Conservation (phyloP, 2,329 filamentous ascomycete species). For the Endoconidiophora polonica region DNA sequence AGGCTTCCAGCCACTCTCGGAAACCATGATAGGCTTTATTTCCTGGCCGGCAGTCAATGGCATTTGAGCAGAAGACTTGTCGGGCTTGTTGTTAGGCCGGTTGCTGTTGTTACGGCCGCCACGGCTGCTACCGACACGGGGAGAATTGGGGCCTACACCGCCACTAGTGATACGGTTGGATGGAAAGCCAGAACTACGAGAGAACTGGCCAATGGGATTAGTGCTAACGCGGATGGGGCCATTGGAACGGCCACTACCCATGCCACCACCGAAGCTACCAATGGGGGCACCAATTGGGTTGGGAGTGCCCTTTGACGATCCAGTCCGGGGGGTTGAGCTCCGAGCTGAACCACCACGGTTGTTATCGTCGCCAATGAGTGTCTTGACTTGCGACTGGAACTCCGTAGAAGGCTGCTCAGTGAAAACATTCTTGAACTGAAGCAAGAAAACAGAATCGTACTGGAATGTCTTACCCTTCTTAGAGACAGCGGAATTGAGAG, state of each 20-base stretch:
- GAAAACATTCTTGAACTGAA: conserved; percentile 93
- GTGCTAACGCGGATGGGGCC: conserved; percentile 8
- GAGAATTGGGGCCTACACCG: conserved; percentile 49
- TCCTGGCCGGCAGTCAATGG: conserved; percentile 74
- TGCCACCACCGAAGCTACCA: conserved; percentile 20
- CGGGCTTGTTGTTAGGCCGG: conserved; percentile 35
- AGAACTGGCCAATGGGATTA: conserved; percentile 10
- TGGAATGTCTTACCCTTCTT: conserved; percentile 75
- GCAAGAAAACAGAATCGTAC: conserved; percentile 86
- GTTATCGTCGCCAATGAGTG: conserved; percentile 53
- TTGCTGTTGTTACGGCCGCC: conserved; percentile 38
- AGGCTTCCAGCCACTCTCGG: conserved; percentile 78
- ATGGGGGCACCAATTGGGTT: conserved; percentile 44
- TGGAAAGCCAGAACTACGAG: conserved; percentile 34
- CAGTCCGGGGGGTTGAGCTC: conserved; percentile 42
- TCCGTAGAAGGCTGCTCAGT: conserved; percentile 91
- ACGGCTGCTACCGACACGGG: conserved; percentile 47
- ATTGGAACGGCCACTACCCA: conserved; percentile 10
- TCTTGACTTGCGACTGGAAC: conserved; percentile 83
- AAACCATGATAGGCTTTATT: conserved; percentile 59
- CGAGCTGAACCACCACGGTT: conserved; percentile 30
- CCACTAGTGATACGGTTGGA: conserved; percentile 33
- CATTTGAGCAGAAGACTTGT: conserved; percentile 69
- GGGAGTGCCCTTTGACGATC: conserved; percentile 17
- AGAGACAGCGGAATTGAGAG: conserved; percentile 63